Base-by-base conservation (phyloP, 768 basidiomycete genomes). In the Amanita pseudoporphyria region DNA sequence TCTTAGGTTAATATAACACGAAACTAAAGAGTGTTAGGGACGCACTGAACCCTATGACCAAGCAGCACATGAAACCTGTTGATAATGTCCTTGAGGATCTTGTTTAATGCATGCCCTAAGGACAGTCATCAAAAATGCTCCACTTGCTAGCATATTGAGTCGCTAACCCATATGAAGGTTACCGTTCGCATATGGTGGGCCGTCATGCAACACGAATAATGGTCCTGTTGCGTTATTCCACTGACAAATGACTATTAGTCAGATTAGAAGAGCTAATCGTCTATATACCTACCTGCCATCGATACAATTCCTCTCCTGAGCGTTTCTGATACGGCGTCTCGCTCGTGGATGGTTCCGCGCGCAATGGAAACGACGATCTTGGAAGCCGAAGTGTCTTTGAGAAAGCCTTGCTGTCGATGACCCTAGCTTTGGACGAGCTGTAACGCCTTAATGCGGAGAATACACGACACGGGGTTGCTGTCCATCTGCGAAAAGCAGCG, bases 171-270 rank as follows among this genome's bases (percentile, higher is more conserved):
- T 93, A 62, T 99, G 95, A 36, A 99, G 69, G 62, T 89, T 79
- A 0, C 96, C 96, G 61, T 99, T 99, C 1, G 95, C 95, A 60
- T 98, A 98, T 0, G 96, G 96, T 28, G 95, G 95, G 0, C 95
- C 96, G 63, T 99, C 95, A 56, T 95, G 93, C 45, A 94, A 71
- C 10, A 96, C 83, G 58, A 93, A 98, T 26, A 81, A 60, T 1
- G 81, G 78, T 2, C 87, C 77, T 30, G 74, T 68, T 10, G 71
- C 77, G 58, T 87, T 80, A 53, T 80, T 68, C 67, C 72, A 76
- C 90, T 94, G 36, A 28, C 16, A 13, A 13, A 37, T 22, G 35
- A 36, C 24, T 14, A 19, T 16, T 22, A 12, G 41, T 19, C 12
- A 28, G 43, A 38, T 48, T n/a, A 24, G 9, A 52, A 3, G 18